phyloP scores from a whole-genome alignment of 106 monocot species.

The Allium cepa region DNA sequence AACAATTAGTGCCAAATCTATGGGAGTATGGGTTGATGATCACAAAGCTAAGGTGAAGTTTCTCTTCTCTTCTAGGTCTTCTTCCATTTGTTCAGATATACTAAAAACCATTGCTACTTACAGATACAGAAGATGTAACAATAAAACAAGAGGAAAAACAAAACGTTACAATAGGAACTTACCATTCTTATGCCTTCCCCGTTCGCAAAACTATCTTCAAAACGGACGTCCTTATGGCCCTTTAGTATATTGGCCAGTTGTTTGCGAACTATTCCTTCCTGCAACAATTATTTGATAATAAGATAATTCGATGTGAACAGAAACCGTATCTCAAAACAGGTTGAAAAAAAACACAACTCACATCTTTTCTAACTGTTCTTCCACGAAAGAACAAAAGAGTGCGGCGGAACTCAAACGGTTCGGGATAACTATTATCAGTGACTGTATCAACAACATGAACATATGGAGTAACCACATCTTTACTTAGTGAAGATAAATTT shows the following conservation, averaged over 20 bases:
- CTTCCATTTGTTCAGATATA: no score
- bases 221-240: conserved; percentile 56
- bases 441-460: conserved; percentile 78
- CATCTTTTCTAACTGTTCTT: conserved; percentile 92
- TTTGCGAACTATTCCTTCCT: conserved; percentile 83
- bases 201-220: conserved; percentile 76
- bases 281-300: conserved; percentile 9
- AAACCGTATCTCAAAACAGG: not conserved
- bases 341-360: conserved; percentile 1
- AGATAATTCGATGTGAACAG: conserved; percentile 1
- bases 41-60: no score
- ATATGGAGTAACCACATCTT: conserved; percentile 90
- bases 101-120: no score
- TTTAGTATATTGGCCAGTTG: conserved; percentile 69
- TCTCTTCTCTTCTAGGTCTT: no score
- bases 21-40: no score
- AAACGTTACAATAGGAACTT: conserved; percentile 5
- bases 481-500: conserved; percentile 49
- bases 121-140: no score
- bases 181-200: conserved; percentile 82
- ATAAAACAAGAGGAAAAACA: not conserved
- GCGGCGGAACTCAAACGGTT: conserved; percentile 75
- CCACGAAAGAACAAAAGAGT: conserved; percentile 93
- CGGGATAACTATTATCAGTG: conserved; percentile 46
- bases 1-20: no score